A percentile compares a stretch with the other conserved stretches of the same genome.
Evolutionary conservation across 495 filamentous ascomycete genomes (phyloP).

Genomic region (Parathielavia hyrcaniae): DNA sequence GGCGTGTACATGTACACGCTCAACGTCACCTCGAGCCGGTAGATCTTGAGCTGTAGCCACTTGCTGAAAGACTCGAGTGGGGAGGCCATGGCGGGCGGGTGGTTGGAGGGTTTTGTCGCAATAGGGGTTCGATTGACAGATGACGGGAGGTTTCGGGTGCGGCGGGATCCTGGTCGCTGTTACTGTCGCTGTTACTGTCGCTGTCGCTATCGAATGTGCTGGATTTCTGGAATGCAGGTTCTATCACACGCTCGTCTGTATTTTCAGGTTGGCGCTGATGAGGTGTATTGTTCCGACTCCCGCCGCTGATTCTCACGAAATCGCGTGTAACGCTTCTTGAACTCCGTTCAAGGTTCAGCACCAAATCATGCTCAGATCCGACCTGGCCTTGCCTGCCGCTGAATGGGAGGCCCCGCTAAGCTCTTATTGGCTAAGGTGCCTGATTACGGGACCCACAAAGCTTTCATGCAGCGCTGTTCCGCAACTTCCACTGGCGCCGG

Average conservation of each 20-base stretch:
- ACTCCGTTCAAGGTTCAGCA: not conserved
- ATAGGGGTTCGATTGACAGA: not conserved
- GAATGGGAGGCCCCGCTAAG: constrained; percentile 5
- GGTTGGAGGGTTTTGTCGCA: not conserved
- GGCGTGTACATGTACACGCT: constrained; percentile 46
- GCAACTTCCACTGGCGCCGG: too few relatives aligned
- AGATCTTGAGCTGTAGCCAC: constrained; percentile 45
- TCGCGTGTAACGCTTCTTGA: not conserved
- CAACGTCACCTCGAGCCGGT: constrained; percentile 45
- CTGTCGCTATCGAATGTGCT: too few relatives aligned
- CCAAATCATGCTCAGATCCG: not conserved
- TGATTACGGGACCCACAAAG: not conserved
- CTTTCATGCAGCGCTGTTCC: not conserved
- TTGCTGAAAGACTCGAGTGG: constrained; percentile 39
- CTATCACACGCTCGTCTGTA: not conserved
- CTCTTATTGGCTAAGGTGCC: constrained; percentile 17
- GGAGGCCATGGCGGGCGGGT: constrained; percentile 27
- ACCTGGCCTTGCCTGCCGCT: not conserved
- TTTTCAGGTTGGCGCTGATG: not conserved
- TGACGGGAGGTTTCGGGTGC: too few relatives aligned
- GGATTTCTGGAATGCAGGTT: not conserved
- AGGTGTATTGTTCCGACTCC: too few relatives aligned
- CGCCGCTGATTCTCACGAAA: not conserved
- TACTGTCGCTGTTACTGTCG: not conserved
- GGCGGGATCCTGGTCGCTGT: not conserved